Evolutionary conservation across 2,329 filamentous ascomycete species (phyloP).

Genomic region (Sporothrix globosa): DNA sequence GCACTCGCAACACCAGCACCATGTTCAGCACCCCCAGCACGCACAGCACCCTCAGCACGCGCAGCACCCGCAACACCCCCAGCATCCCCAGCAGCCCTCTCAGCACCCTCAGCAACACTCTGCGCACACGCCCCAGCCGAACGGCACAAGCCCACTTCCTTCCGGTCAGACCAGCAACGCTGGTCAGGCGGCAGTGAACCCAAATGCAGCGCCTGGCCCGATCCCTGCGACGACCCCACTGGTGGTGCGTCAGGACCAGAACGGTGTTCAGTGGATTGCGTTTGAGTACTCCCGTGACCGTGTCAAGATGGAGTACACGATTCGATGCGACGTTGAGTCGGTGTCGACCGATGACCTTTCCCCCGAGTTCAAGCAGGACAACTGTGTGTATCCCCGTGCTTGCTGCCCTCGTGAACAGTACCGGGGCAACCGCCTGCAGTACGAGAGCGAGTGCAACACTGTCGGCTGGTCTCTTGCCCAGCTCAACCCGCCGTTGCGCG

Average conservation of each 20-base stretch:
- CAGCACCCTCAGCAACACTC: conserved; percentile 31
- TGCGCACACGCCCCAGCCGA: conserved; percentile 26
- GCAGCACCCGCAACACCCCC: conserved; percentile 25
- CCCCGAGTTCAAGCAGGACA: conserved; percentile 93
- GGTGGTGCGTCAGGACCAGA: conserved; percentile 91
- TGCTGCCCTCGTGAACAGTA: conserved; percentile 96
- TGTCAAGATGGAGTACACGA: conserved; percentile 99
- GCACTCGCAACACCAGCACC: conserved; percentile 41
- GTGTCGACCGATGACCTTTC: conserved; percentile 86
- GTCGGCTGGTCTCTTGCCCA: conserved; percentile 99
- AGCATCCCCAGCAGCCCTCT: conserved; percentile 39
- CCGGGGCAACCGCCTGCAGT: conserved; percentile 90
- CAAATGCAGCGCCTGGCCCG: conserved; percentile 90
- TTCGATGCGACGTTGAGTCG: conserved; percentile 95
- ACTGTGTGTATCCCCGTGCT: conserved; percentile 95
- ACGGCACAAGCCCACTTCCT: conserved; percentile 34
- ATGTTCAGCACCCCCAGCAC: conserved; percentile 35
- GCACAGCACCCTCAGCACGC: conserved; percentile 38
- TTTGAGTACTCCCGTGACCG: conserved; percentile 97
- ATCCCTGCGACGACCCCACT: conserved; percentile 96
- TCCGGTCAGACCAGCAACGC: conserved; percentile 37
- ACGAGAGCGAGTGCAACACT: conserved; percentile 98
- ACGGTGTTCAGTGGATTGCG: conserved; percentile 97
- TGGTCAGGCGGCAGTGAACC: conserved; percentile 58
- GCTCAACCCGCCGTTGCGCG: conserved; percentile 84